A percentile compares a stretch with the other conserved stretches of the same genome.
Evolutionary conservation across 192 early-diverging fungal genomes (phyloP).

Genomic region (Backusella luteola): DNA sequence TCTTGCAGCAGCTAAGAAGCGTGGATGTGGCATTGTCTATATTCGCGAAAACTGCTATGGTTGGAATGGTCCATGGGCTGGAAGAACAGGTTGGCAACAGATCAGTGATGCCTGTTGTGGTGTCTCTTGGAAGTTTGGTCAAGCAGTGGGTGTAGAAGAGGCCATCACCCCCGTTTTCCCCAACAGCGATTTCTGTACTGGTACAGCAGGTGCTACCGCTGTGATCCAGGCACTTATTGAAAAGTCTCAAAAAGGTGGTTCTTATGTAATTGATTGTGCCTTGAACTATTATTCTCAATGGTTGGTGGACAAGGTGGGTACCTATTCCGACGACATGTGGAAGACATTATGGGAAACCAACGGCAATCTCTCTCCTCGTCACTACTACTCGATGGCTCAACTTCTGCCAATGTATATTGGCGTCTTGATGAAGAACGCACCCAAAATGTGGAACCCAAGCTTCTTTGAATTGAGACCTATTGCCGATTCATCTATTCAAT

Average conservation of each 20-base stretch:
- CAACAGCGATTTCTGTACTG: background rate
- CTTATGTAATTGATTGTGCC: conserved; percentile 8
- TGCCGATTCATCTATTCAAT: background rate
- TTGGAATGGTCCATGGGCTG: conserved; percentile 14
- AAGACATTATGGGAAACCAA: background rate
- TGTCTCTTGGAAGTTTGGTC: conserved; percentile 10
- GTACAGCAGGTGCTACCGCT: background rate
- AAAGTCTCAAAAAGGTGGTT: conserved; percentile 7
- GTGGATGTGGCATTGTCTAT: conserved; percentile 7
- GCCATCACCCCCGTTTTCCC: background rate
- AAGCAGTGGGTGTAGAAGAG: conserved; percentile 1
- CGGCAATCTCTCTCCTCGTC: background rate
- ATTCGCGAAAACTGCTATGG: conserved; percentile 20
- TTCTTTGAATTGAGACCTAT: background rate
- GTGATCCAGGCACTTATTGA: conserved; percentile 9
- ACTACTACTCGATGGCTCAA: background rate
- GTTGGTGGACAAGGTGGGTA: conserved; percentile 9
- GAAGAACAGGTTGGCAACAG: conserved; percentile 16
- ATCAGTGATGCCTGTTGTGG: conserved; percentile 11
- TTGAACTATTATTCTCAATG: conserved; percentile 15
- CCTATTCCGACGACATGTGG: conserved; percentile 3
- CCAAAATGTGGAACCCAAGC: background rate
- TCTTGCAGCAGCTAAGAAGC: background rate
- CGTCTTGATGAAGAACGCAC: background rate
- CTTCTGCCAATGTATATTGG: background rate